phyloP scores from a whole-genome alignment of 257 asterid species.

The Solanum tacnaense region DNA sequence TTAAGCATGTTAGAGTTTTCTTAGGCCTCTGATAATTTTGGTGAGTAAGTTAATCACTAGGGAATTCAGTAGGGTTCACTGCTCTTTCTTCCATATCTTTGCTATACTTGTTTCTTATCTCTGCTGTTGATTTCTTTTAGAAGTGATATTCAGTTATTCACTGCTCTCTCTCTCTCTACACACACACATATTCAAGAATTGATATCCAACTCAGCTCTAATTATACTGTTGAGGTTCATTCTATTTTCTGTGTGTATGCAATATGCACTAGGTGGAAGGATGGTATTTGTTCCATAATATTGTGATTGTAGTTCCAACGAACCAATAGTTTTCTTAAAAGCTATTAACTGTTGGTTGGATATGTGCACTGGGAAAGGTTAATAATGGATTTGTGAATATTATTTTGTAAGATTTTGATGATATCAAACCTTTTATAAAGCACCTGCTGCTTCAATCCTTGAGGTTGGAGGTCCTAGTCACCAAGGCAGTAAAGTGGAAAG shows the following conservation, averaged over 20 bases:
- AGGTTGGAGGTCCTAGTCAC: background rate
- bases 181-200: background rate
- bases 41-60: background rate
- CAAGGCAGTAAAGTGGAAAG: background rate
- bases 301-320: background rate
- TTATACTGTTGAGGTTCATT: background rate
- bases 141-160: background rate
- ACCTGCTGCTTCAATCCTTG: background rate
- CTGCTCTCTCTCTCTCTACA: background rate
- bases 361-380: background rate
- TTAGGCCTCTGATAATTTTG: background rate
- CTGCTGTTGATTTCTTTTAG: background rate
- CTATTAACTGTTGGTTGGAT: background rate
- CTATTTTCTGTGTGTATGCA: background rate
- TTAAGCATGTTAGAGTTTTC: background rate
- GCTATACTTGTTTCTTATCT: background rate
- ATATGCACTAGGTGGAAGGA: background rate
- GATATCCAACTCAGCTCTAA: background rate
- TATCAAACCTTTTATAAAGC: background rate
- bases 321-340: background rate
- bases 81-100: background rate
- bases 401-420: background rate
- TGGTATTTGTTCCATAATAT: background rate
- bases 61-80: background rate
- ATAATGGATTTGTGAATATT: background rate